Evolutionary conservation across 1,284 basidiomycete species (phyloP), one percentile per base, ranked within the genome.

Genomic region (Melanopsichium pennsylvanicum): DNA sequence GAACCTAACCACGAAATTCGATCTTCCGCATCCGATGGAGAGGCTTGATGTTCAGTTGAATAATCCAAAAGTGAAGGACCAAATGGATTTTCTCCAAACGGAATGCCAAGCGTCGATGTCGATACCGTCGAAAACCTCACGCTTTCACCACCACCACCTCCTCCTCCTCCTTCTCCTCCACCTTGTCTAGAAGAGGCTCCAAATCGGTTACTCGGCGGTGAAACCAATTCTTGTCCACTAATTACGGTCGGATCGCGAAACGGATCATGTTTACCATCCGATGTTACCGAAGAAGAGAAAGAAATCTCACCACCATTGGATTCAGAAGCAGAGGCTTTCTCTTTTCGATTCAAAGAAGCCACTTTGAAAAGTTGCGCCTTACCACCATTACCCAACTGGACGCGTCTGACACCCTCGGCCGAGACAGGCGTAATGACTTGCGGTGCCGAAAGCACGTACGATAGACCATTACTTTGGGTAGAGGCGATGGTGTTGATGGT

Each of bases 341-440:
- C 26, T 18, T 58, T 63, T 22, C 61, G 51, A 26, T 60, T 59
- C 2, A 60, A 9, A 26, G 46, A 51, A 3, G 51, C 43, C 15
- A 49, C 61, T 23, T 51, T 55, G 40, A 70, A 50, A 9, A 70
- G 25, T 40, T 64, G 60, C 16, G 67, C 60, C 23, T 70, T 70
- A n/a, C 67, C 67, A 13, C 61, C 60, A 6, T 64, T 70, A 16
- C 47, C 55, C 36, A 70, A 8, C 46, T 70, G 67, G 4, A 70
- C 59, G 2, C 67, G 18, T 1, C 67, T 13, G 12, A 56, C 61
- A 13, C 67, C 61, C 1, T 70, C 67, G 2, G 37, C 55, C 2
- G 33, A 43, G 8, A 70, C 61, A 0, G 67, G 67, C 4, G 69
- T 71, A 16, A 71, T 63, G 18, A 71, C 59, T 41, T 67, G 63